Base-by-base conservation (phyloP, 139 green algal species). In the Pseudopediastrum boryanum region DNA sequence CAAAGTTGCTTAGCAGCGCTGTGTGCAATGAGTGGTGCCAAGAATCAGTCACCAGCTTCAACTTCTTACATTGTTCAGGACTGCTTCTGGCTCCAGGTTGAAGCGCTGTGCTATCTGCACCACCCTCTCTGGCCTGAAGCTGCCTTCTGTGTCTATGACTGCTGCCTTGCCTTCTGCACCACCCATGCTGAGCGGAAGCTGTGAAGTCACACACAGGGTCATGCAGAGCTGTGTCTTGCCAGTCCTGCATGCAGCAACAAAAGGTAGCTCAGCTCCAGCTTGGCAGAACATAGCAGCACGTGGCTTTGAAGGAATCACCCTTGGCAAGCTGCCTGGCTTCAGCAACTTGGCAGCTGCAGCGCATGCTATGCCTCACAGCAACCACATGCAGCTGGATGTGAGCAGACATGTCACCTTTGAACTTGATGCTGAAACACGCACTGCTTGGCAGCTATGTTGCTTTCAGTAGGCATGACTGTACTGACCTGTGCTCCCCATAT, bases 211-310 rank as follows among this genome's bases (percentile, higher is more conserved):
- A 73, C 90, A 94, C 36, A 97, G 82, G 6, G 91, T 98, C 78
- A 94, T 89, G 77, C 89, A 95, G 1, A 98, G 75, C 79, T 97
- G 94, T 0, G 92, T 97, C 86, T 97, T 97, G 66, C 93, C 93
- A 29, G 84, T 85, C 79, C 84, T 86, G 81, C 58, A 67, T 43
- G 69, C 6, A n/a, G 23, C 23, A 63, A 27, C 59, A 67, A n/a
- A 39, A 38, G 23, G 25, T 61, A 61, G 1, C 1, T 61, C n/a
- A n/a, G n/a, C n/a, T n/a, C n/a, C n/a, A n/a, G n/a, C n/a, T n/a
- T n/a, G n/a, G n/a, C n/a, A n/a, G n/a, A n/a, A n/a, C n/a, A n/a
- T n/a, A n/a, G n/a, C n/a, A n/a, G n/a, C n/a, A n/a, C n/a, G n/a
- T n/a, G n/a, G n/a, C n/a, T n/a, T n/a, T n/a, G n/a, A n/a, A n/a